Percentiles rank a stretch among this genome's conserved stretches.
These are phyloP conservation scores for Rosa rugosa DNA, from an alignment of 306 rosid genomes.

Conservation along the genomic window DNA sequence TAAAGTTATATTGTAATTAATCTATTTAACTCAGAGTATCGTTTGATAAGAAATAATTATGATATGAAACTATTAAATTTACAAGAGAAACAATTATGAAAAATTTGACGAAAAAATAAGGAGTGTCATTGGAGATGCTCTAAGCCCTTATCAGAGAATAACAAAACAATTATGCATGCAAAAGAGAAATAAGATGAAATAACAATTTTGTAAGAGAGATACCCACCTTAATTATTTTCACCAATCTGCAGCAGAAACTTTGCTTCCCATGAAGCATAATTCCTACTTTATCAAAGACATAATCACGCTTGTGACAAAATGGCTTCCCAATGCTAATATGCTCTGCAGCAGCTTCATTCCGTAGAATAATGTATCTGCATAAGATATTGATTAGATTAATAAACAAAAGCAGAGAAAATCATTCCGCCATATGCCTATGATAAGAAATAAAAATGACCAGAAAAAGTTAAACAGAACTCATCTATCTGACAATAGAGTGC, in stretches of 20 bases:
- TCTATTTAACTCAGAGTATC: no score
- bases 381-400: constrained; percentile 20
- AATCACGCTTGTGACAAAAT: constrained; percentile 26
- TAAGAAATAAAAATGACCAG: constrained; percentile 17
- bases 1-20: no score
- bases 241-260: constrained; percentile 70
- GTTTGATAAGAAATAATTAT: no score
- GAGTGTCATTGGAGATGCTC: background rate
- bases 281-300: constrained; percentile 64
- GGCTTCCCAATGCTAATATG: constrained; percentile 37
- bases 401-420: constrained; percentile 15
- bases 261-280: constrained; percentile 83
- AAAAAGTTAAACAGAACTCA: background rate
- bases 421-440: constrained; percentile 5
- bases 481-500: background rate
- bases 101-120: background rate
- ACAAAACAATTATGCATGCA: background rate
- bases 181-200: background rate
- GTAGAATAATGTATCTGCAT: constrained; percentile 66
- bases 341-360: constrained; percentile 43
- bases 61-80: no score
- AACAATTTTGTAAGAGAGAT: background rate
- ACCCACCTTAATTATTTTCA: constrained; percentile 58
- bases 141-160: background rate
- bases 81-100: background rate